These are phyloP conservation scores for Quaeritorhiza haematococci DNA, from an alignment of 371 early-diverging fungal species.

Conservation along the genomic window DNA sequence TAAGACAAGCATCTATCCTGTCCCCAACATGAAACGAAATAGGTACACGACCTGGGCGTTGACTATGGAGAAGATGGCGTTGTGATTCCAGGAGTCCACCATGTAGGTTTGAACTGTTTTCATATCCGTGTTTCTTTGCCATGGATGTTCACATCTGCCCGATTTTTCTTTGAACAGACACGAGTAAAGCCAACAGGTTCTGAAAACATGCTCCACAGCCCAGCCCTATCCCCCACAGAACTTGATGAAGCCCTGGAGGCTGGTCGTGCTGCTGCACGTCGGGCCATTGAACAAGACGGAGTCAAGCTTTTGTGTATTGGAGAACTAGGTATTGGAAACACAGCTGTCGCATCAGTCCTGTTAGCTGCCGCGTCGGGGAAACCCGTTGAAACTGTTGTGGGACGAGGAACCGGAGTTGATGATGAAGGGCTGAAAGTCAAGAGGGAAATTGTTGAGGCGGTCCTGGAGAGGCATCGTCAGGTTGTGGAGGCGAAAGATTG, in stretches of 20 bases:
- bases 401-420: constrained; percentile 21
- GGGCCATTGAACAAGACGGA: not conserved
- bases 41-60: too few relatives aligned
- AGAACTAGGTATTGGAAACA: constrained; percentile 29
- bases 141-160: too few relatives aligned
- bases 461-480: constrained; percentile 3
- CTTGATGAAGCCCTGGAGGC: constrained; percentile 7
- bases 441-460: constrained; percentile 4
- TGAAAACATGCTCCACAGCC: not conserved
- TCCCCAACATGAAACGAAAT: too few relatives aligned
- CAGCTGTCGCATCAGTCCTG: constrained; percentile 14
- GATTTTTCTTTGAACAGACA: too few relatives aligned
- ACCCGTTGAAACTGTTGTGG: constrained; percentile 13
- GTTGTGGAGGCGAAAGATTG: constrained; percentile 1
- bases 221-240: constrained; percentile 13
- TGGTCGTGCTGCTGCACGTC: constrained; percentile 3
- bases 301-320: constrained; percentile 19
- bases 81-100: too few relatives aligned
- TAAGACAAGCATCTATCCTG: too few relatives aligned
- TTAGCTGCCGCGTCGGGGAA: constrained; percentile 11
- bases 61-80: too few relatives aligned
- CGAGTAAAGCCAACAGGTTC: too few relatives aligned
- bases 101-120: too few relatives aligned
- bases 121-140: too few relatives aligned
- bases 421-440: constrained; percentile 13